These are phyloP conservation scores for Rostrohypoxylon terebratum DNA, from an alignment of 495 filamentous ascomycete genomes.

Conservation along the genomic window DNA sequence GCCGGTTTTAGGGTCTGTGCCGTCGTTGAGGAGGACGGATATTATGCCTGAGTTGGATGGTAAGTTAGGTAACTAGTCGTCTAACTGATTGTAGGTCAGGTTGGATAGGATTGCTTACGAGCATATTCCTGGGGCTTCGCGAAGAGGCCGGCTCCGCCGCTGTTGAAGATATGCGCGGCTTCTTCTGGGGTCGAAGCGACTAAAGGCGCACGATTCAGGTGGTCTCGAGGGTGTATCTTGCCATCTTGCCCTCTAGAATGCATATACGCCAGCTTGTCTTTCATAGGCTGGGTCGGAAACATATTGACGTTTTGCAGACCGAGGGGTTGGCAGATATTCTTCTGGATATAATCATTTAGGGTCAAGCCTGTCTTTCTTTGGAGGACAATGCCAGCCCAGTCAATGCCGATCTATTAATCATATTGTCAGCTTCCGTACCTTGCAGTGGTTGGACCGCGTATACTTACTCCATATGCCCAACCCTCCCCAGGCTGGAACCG, in stretches of 20 bases:
- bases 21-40: slow-evolving; percentile 63
- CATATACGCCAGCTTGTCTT: slow-evolving; percentile 62
- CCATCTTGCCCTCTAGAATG: slow-evolving; percentile 58
- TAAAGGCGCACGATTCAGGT: slow-evolving; percentile 60
- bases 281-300: slow-evolving; percentile 66
- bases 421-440: not conserved
- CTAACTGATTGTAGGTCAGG: not conserved
- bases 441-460: not conserved
- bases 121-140: slow-evolving; percentile 67
- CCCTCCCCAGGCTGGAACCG: slow-evolving; percentile 67
- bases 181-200: slow-evolving; percentile 50
- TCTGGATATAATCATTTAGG: slow-evolving; percentile 68
- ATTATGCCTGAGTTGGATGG: slow-evolving; percentile 40
- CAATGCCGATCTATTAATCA: slow-evolving; percentile 59
- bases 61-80: not conserved
- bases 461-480: slow-evolving; percentile 69
- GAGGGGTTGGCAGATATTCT: slow-evolving; percentile 68
- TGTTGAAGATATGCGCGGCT: slow-evolving; percentile 57
- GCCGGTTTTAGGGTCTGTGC: slow-evolving; percentile 61
- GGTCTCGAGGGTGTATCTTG: slow-evolving; percentile 57
- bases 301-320: slow-evolving; percentile 65
- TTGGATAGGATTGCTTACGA: slow-evolving; percentile 53
- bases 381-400: slow-evolving; percentile 68
- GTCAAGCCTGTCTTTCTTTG: slow-evolving; percentile 63
- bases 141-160: slow-evolving; percentile 68